Evolutionary conservation across 805 yeast species (phyloP).

Genomic region (Starmerella floricola): DNA sequence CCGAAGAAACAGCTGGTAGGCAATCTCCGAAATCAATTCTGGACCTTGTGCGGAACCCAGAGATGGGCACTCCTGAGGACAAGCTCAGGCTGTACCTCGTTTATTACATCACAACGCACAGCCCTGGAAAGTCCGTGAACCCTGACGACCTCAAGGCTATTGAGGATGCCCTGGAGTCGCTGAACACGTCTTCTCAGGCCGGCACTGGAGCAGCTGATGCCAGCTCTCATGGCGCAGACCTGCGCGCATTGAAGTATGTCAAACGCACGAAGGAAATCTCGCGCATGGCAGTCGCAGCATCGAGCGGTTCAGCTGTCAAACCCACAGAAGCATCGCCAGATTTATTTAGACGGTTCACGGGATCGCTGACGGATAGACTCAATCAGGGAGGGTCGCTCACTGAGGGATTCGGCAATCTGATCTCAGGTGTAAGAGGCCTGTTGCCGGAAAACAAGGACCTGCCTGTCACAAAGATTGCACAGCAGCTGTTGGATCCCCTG

Average conservation of each 20-base stretch:
- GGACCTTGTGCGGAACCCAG: constrained; percentile 41
- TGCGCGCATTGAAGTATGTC: constrained; percentile 56
- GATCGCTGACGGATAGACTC: constrained; percentile 59
- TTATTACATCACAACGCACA: constrained; percentile 38
- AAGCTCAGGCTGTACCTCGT: constrained; percentile 82
- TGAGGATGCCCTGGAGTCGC: constrained; percentile 43
- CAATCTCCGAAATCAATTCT: constrained; percentile 44
- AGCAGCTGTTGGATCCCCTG: constrained; percentile 77
- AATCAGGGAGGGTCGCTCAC: constrained; percentile 71
- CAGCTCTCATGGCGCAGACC: constrained; percentile 41
- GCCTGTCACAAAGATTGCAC: constrained; percentile 83
- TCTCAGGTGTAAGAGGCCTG: constrained; percentile 74
- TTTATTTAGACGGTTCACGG: constrained; percentile 44
- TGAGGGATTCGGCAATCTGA: constrained; percentile 80
- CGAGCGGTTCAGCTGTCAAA: constrained; percentile 19
- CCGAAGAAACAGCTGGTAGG: constrained; percentile 63
- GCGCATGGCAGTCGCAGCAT: constrained; percentile 33
- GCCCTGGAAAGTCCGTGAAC: constrained; percentile 29
- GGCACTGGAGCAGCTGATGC: not conserved
- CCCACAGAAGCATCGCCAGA: constrained; percentile 25
- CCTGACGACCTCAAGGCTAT: constrained; percentile 46
- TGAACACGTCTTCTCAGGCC: constrained; percentile 1
- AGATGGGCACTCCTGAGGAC: constrained; percentile 49
- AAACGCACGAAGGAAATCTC: constrained; percentile 70
- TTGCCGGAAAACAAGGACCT: constrained; percentile 79